Evolutionary conservation across 768 basidiomycete genomes (phyloP).

Genomic region (Hortiboletus campestris): DNA sequence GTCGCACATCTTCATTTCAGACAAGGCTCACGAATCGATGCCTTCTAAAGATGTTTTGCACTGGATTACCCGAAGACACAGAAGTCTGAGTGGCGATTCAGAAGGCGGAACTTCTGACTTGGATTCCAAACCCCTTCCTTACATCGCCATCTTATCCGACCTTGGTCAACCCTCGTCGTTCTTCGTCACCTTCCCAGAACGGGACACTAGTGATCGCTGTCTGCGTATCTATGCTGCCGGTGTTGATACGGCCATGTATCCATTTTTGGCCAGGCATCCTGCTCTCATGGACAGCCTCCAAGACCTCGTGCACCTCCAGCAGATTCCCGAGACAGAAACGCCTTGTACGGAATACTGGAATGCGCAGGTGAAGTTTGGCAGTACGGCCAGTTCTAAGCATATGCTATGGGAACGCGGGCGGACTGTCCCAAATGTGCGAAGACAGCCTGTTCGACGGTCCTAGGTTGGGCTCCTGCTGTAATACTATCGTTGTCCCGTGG

Average conservation of each 20-base stretch:
- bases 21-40: background rate
- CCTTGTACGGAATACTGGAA: background rate
- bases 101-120: too few relatives aligned
- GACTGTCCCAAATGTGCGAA: background rate
- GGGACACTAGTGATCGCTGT: background rate
- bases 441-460: too few relatives aligned
- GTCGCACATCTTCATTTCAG: constrained; percentile 22
- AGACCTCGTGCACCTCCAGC: background rate
- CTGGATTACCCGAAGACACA: background rate
- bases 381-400: background rate
- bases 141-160: constrained; percentile 13
- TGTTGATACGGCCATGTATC: background rate
- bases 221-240: constrained; percentile 7
- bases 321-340: background rate
- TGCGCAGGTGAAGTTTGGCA: constrained; percentile 3
- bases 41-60: background rate
- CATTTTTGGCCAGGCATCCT: constrained; percentile 3
- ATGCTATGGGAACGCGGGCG: constrained; percentile 9
- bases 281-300: background rate
- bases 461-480: too few relatives aligned
- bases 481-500: too few relatives aligned
- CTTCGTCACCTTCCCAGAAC: background rate
- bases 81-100: background rate
- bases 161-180: background rate
- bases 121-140: background rate